Conservation (phyloP, 2,329 filamentous ascomycete species). For the Onygenales sp. region DNA sequence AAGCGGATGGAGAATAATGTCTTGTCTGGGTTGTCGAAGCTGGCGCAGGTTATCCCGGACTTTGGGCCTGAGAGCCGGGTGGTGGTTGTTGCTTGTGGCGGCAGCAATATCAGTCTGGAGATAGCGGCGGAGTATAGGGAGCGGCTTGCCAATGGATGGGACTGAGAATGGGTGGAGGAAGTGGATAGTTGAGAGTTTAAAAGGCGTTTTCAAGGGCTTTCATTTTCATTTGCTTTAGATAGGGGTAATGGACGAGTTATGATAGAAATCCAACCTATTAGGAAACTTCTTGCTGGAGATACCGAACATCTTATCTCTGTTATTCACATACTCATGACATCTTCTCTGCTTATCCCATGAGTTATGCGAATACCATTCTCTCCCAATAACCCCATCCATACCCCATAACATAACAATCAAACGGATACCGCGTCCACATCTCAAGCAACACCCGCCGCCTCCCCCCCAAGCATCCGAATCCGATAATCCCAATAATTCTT, state of each 20-base stretch:
- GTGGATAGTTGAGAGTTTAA: no score
- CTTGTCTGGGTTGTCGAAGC: slow-evolving; percentile 23
- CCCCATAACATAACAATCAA: no score
- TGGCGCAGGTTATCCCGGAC: slow-evolving; percentile 54
- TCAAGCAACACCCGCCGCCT: slow-evolving; percentile 3
- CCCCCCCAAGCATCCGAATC: slow-evolving; percentile 38
- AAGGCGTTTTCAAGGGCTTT: no score
- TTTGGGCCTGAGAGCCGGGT: slow-evolving; percentile 61
- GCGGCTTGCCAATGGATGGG: slow-evolving; percentile 32
- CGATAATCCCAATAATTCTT: slow-evolving; percentile 88
- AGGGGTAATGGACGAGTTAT: no score
- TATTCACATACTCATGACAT: no score
- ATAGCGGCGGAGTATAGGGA: slow-evolving; percentile 51
- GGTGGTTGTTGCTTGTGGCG: slow-evolving; percentile 79
- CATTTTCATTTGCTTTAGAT: no score
- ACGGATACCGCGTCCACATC: no score
- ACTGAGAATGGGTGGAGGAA: neutral
- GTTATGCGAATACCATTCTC: no score
- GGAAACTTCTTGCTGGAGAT: no score
- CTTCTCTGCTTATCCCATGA: neutral
- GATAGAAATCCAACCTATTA: slow-evolving; percentile 34
- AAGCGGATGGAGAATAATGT: neutral
- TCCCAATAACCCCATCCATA: no score
- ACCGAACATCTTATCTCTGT: no score
- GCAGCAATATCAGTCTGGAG: slow-evolving; percentile 55